Conservation (phyloP, 768 basidiomycete genomes). For the Amanita molliuscula region DNA sequence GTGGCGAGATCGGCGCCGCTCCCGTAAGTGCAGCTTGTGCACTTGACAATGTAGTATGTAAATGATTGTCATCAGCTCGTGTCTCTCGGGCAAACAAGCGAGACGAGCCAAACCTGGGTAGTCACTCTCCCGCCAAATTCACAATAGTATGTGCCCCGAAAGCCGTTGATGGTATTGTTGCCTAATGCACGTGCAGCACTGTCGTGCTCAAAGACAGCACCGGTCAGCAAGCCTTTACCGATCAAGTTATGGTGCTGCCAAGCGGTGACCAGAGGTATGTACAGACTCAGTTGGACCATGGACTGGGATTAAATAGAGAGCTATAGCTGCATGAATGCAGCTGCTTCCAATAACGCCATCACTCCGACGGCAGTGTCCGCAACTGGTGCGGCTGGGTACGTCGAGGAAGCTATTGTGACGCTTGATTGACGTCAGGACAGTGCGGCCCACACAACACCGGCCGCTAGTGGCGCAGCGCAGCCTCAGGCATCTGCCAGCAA, state of each 20-base stretch:
- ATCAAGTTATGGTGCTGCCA: slow-evolving; percentile 23
- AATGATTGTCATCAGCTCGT: slow-evolving; percentile 30
- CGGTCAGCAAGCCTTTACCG: slow-evolving; percentile 42
- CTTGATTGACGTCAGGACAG: background rate
- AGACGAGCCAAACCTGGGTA: slow-evolving; percentile 39
- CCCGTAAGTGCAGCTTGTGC: slow-evolving; percentile 26
- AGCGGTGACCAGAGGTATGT: slow-evolving; percentile 26
- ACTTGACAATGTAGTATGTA: slow-evolving; percentile 11
- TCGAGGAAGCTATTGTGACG: background rate
- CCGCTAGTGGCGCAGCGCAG: slow-evolving; percentile 8
- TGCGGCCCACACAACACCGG: background rate
- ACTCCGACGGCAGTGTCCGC: background rate
- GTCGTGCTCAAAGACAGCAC: slow-evolving; percentile 46
- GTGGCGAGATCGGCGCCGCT: slow-evolving; percentile 37
- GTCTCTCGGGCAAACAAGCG: slow-evolving; percentile 35
- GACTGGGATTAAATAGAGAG: background rate
- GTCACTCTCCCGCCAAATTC: slow-evolving; percentile 37
- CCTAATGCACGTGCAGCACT: slow-evolving; percentile 27
- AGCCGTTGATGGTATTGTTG: background rate
- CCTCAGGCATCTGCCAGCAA: slow-evolving; percentile 9
- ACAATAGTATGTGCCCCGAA: slow-evolving; percentile 30
- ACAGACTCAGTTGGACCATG: background rate
- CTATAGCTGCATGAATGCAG: slow-evolving; percentile 2
- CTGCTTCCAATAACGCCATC: background rate
- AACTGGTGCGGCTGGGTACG: slow-evolving; percentile 1